phyloP scores from a whole-genome alignment of 768 basidiomycete genomes.

The Amanita pseudoporphyria region DNA sequence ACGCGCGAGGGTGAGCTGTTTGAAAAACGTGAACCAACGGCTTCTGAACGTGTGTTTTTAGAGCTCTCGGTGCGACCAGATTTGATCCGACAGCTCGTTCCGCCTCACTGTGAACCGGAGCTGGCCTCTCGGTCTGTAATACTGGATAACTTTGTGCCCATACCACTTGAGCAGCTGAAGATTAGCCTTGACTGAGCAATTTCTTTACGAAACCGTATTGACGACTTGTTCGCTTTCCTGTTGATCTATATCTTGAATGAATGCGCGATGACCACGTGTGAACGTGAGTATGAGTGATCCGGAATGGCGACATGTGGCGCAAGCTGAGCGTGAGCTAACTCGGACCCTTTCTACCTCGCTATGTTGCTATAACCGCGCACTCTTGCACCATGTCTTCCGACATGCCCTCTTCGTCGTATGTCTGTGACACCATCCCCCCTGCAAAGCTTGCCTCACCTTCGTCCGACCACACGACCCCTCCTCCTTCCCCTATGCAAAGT shows the following conservation, averaged over 20 bases:
- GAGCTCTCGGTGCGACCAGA: slow-evolving; percentile 97
- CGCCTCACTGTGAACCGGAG: slow-evolving; percentile 82
- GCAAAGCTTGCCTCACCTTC: slow-evolving; percentile 36
- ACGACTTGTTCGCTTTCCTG: slow-evolving; percentile 14
- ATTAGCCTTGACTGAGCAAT: slow-evolving; percentile 78
- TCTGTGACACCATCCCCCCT: slow-evolving; percentile 67
- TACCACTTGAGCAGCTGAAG: slow-evolving; percentile 93
- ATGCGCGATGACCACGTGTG: slow-evolving; percentile 9
- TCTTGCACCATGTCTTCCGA: neutral
- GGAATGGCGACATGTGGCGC: slow-evolving; percentile 38
- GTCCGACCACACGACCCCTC: slow-evolving; percentile 8
- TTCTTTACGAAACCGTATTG: slow-evolving; percentile 9
- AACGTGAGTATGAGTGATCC: slow-evolving; percentile 6
- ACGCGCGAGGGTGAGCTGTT: slow-evolving; percentile 78
- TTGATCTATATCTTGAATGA: slow-evolving; percentile 39
- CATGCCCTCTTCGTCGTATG: slow-evolving; percentile 28
- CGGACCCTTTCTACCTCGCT: neutral
- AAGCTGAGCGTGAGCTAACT: slow-evolving; percentile 21
- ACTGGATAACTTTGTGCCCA: slow-evolving; percentile 89
- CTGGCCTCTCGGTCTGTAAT: slow-evolving; percentile 80
- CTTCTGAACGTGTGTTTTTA: slow-evolving; percentile 20
- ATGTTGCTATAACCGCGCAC: no score
- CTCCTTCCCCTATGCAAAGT: slow-evolving; percentile 2
- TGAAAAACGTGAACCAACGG: slow-evolving; percentile 5
- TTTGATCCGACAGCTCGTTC: slow-evolving; percentile 85